Evolutionary conservation across 1,139 yeast genomes (phyloP), one percentile per base, ranked within the genome.

Genomic region (Geotrichum phurueaensis): DNA sequence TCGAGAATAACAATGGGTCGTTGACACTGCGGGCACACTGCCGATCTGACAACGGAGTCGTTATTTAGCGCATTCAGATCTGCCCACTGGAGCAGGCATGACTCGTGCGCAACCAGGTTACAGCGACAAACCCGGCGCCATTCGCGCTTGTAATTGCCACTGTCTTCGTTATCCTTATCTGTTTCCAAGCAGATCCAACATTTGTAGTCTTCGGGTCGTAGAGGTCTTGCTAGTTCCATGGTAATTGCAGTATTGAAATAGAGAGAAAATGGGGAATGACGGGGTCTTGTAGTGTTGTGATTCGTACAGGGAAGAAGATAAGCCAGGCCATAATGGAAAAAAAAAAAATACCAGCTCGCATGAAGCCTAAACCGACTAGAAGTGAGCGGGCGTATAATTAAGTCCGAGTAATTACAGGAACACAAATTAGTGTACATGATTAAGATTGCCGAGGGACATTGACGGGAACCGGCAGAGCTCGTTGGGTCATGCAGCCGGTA

Each of bases 151-250:
- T 18, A 29, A 9, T 59, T 55, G n/a, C 62, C 43, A 43, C 54
- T 56, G 10, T 63, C 64, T 33, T 63, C 64, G 5, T 70, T 71
- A 7, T 81, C 80, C 0, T 69, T 75, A 1, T 70, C 73, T 2
- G 71, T 69, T 0, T 78, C 79, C 27, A 80, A 70, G 61, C 84
- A 80, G 48, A 80, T 79, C 77, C 80, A 79, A 67, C 84, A 80
- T 54, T 67, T 65, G 54, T 51, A 55, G 43, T 59, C 61, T 43
- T 59, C 61, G n/a, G 54, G 58, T 45, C 52, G 36, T 29, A 58
- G 43, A 18, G 53, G 47, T 54, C 61, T 47, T 25, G 54, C 22
- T 18, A 45, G 25, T 54, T 25, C 36, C 56, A 57, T 57, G 50
- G 51, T 31, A 31, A 25, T 51, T 33, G 39, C n/a, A 15, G 39